Evolutionary conservation across 345 rosid species (phyloP).

Genomic region (Turnera subulata): DNA sequence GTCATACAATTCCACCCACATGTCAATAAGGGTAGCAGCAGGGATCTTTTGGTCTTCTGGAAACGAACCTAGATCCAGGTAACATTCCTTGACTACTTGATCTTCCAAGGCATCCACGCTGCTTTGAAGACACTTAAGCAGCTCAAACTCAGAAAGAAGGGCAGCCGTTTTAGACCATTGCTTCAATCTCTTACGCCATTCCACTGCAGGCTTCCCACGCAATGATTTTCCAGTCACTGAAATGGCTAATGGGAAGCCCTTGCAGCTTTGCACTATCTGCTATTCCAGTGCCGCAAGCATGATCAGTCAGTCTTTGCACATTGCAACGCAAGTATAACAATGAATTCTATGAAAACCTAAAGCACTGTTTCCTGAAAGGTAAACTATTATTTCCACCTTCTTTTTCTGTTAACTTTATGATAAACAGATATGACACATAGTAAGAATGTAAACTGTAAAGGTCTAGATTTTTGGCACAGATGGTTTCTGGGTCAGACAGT

Average conservation of each 20-base stretch:
- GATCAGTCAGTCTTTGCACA: no score
- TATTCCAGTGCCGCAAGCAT: neutral
- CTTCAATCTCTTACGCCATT: neutral
- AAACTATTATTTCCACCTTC: no score
- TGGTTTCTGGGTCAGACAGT: no score
- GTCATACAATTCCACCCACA: neutral
- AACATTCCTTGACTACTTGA: neutral
- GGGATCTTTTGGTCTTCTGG: neutral
- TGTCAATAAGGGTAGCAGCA: neutral
- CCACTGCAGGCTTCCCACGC: neutral
- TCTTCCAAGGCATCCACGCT: neutral
- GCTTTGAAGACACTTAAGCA: neutral
- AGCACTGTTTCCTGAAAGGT: no score
- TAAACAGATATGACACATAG: no score
- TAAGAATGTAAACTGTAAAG: no score
- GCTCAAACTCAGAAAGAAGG: neutral
- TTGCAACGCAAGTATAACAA: no score
- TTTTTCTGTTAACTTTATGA: no score
- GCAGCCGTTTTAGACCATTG: neutral
- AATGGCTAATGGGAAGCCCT: neutral
- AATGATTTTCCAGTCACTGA: neutral
- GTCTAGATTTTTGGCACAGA: no score
- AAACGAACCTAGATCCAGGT: conserved; percentile 1
- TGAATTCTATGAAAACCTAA: no score
- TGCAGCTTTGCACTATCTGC: neutral